Percentiles rank a stretch among this genome's conserved stretches.
Evolutionary conservation across 1,284 basidiomycete species (phyloP).

Genomic region (Ganoderma boninense): DNA sequence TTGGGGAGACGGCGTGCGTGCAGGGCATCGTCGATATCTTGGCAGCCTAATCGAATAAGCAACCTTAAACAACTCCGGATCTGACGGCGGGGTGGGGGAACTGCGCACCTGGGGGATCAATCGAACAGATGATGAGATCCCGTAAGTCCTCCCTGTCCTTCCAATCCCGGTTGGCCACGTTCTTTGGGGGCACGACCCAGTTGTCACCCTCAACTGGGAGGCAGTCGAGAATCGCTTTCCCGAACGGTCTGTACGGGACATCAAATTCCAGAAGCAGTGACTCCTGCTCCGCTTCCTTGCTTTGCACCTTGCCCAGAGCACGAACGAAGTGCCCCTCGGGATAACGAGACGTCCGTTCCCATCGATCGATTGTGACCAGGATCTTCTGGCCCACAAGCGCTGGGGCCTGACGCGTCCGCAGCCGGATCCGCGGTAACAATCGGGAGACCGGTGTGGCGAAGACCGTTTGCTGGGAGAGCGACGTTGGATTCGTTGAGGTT

Average conservation of each 20-base stretch:
- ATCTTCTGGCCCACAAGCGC: constrained; percentile 93
- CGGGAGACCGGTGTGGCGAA: constrained; percentile 96
- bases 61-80: constrained; percentile 8
- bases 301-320: constrained; percentile 90
- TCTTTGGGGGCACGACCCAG: constrained; percentile 93
- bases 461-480: constrained; percentile 90
- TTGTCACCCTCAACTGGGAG: constrained; percentile 89
- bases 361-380: constrained; percentile 93
- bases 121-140: constrained; percentile 91
- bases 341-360: constrained; percentile 89
- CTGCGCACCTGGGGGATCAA: constrained; percentile 89
- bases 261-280: constrained; percentile 95
- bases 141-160: constrained; percentile 90
- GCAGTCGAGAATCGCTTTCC: constrained; percentile 93
- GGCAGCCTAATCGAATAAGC: constrained; percentile 70
- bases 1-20: constrained; percentile 91
- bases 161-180: constrained; percentile 69
- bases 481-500: constrained; percentile 80
- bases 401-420: constrained; percentile 95
- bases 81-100: neutral
- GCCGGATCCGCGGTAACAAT: constrained; percentile 91
- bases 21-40: constrained; percentile 99
- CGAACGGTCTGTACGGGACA: constrained; percentile 96
- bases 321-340: constrained; percentile 98
- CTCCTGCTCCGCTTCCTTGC: constrained; percentile 97